Percentiles rank a stretch among this genome's conserved stretches.
phyloP scores from a whole-genome alignment of 163 green algal species.

The Volvox carteri region DNA sequence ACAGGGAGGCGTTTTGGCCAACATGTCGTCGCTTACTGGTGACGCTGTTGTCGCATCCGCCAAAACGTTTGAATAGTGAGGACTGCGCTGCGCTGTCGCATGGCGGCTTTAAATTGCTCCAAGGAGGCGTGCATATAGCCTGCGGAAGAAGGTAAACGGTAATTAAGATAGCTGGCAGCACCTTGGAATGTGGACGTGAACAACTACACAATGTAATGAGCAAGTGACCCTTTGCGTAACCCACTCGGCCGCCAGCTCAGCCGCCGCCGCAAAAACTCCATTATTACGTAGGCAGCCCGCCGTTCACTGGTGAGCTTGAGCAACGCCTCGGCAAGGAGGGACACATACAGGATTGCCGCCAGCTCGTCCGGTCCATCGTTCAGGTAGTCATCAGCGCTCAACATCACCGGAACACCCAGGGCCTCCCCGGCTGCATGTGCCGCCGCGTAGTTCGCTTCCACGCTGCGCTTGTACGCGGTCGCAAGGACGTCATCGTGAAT shows the following conservation, averaged over 20 bases:
- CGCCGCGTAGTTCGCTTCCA: constrained; percentile 34
- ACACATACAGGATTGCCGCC: constrained; percentile 47
- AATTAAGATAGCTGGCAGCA: too few relatives aligned
- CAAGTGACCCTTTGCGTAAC: too few relatives aligned
- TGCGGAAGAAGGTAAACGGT: not conserved
- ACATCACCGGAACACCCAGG: constrained; percentile 42
- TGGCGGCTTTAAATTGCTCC: not conserved
- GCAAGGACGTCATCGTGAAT: constrained; percentile 45
- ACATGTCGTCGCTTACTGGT: not conserved
- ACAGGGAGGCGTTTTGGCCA: not conserved
- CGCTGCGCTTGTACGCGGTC: constrained; percentile 10
- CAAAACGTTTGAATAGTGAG: constrained; percentile 20
- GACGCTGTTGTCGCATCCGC: constrained; percentile 9
- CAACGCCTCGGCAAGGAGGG: constrained; percentile 37
- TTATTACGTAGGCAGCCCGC: constrained; percentile 34
- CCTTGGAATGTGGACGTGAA: too few relatives aligned
- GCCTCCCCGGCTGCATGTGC: constrained; percentile 10
- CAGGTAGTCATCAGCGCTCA: constrained; percentile 48
- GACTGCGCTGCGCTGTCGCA: not conserved
- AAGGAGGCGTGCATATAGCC: constrained; percentile 31
- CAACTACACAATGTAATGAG: too few relatives aligned
- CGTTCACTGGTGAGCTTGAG: constrained; percentile 44
- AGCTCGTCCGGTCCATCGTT: constrained; percentile 54
- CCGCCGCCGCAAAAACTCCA: constrained; percentile 44
- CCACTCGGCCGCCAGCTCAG: constrained; percentile 39